phyloP scores from a whole-genome alignment of 345 rosid genomes.

The Lepidium didymum region DNA sequence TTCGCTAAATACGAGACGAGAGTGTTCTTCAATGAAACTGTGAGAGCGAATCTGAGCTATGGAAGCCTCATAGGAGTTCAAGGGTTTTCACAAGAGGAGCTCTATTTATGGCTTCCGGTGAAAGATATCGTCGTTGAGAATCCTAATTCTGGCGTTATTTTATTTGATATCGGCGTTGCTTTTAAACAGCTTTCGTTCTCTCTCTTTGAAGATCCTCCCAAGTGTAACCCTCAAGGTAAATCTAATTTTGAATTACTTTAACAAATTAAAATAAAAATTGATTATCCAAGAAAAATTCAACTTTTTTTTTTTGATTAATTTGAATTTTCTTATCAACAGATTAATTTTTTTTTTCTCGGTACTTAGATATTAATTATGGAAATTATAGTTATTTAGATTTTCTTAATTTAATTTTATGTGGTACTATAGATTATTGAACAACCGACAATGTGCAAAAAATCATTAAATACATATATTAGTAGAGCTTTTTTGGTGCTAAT shows the following conservation, averaged over 20 bases:
- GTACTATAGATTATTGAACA: not conserved
- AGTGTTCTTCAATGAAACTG: slow-evolving; percentile 56
- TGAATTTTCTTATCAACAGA: not conserved
- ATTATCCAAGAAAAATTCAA: too few species aligned
- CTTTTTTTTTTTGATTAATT: not conserved
- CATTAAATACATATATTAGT: not conserved
- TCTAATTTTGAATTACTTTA: not conserved
- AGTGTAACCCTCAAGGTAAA: slow-evolving; percentile 57
- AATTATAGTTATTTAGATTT: not conserved
- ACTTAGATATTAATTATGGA: too few species aligned
- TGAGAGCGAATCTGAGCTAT: slow-evolving; percentile 76
- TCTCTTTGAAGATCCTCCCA: slow-evolving; percentile 83
- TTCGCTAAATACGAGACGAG: slow-evolving; percentile 58
- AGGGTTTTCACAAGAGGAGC: slow-evolving; percentile 74
- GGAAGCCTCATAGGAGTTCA: slow-evolving; percentile 66
- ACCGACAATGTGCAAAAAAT: not conserved
- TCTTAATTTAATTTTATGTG: not conserved
- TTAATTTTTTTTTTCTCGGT: not conserved
- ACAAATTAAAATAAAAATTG: too few species aligned
- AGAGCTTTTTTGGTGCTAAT: not conserved
- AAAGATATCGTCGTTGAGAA: slow-evolving; percentile 73
- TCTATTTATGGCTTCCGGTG: slow-evolving; percentile 83
- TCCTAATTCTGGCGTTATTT: slow-evolving; percentile 74
- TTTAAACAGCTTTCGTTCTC: slow-evolving; percentile 71
- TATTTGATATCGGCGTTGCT: slow-evolving; percentile 88